Evolutionary conservation across 116 monocot genomes (phyloP), one percentile per base, ranked within the genome.

Genomic region (Dioscorea cayenensis): DNA sequence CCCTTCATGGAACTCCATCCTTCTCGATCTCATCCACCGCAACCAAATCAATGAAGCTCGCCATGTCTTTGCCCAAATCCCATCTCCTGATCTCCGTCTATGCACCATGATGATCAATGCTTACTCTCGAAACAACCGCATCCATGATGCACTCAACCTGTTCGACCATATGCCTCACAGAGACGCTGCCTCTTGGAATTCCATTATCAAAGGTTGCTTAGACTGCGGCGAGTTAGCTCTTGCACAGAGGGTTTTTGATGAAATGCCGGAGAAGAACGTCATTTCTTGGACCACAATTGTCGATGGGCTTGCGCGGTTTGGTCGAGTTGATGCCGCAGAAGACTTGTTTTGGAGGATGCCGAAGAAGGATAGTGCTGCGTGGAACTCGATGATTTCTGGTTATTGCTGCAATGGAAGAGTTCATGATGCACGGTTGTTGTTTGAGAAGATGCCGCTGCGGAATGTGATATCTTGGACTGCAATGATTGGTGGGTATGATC

Each of bases 401-500:
- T 95, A 82, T 21, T 88, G 77, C 32, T 59, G 49, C 52, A 84
- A 81, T 52, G 79, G 84, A 5, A 79, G 77, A 66, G 71, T 86
- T 58, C 8, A 6, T 0, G 82, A 91, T 32, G 88, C 86, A 28
- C 62, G 67, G 3, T 23, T 20, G 28, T 48, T 89, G 70, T 89
- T 95, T 75, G 86, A 80, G 37, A 72, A 64, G 35, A 95, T 91
- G 91, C 82, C 87, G 2, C 52, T 32, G 7, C 74, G 21, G 18
- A 89, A 95, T 63, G 79, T 86, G 55, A 84, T 95, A 63, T 86
- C 91, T 65, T 95, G 95, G 91, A 91, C 91, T 1, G 88, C 91
- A 12, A 86, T 95, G 82, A 91, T 95, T 38, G 75, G 83, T 17
- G 95, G 95, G 27, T 81, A 76, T 22, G 83, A 85, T 20, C 84